Conservation (phyloP, 352 stramenopile genomes). For the Phytophthora nicotianae region DNA sequence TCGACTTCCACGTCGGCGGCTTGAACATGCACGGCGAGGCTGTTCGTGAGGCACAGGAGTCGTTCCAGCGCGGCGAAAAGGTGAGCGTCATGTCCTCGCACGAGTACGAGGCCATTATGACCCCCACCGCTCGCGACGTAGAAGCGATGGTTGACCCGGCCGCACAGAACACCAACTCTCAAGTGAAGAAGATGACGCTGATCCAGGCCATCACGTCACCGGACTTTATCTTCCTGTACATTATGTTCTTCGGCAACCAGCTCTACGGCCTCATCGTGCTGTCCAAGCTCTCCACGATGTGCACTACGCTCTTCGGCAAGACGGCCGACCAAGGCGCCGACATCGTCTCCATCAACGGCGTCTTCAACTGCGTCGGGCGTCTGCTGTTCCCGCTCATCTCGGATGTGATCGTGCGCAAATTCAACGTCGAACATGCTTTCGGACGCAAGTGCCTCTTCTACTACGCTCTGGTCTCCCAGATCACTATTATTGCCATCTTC, state of each 20-base stretch:
- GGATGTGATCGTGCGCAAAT: constrained; percentile 50
- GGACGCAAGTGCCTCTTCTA: constrained; percentile 68
- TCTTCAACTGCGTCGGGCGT: constrained; percentile 68
- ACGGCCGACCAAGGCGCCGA: constrained; percentile 41
- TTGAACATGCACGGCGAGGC: constrained; percentile 69
- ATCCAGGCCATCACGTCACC: constrained; percentile 57
- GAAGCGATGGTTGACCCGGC: constrained; percentile 33
- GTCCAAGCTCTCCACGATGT: constrained; percentile 71
- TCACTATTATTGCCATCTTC: constrained; percentile 61
- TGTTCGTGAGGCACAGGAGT: constrained; percentile 43
- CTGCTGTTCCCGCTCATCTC: constrained; percentile 54
- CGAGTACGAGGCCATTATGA: constrained; percentile 47
- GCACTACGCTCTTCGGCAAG: constrained; percentile 55
- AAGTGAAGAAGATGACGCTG: constrained; percentile 56
- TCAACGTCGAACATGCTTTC: constrained; percentile 56
- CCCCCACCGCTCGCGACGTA: constrained; percentile 39
- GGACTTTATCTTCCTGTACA: constrained; percentile 73
- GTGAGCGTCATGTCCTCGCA: constrained; percentile 37
- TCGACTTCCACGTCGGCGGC: constrained; percentile 53
- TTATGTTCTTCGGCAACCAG: constrained; percentile 75
- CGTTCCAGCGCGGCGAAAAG: constrained; percentile 39
- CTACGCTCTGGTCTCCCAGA: constrained; percentile 54
- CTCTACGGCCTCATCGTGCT: constrained; percentile 69
- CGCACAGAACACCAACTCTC: constrained; percentile 36
- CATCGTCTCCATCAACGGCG: constrained; percentile 70